Evolutionary conservation across 2,329 filamentous ascomycete genomes (phyloP), one percentile per base, ranked within the genome.

Genomic region (Neocatenulostroma microsporum): DNA sequence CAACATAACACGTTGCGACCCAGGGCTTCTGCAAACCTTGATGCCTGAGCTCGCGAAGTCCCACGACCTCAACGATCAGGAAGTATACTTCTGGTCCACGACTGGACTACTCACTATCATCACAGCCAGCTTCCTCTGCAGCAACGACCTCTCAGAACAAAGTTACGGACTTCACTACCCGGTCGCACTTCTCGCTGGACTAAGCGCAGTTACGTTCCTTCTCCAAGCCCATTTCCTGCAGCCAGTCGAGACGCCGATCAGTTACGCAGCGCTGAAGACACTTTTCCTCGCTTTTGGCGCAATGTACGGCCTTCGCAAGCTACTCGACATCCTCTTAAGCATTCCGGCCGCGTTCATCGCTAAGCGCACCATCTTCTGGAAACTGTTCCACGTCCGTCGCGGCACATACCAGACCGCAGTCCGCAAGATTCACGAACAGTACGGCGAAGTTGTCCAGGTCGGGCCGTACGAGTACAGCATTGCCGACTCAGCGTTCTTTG

Each of bases 21-120:
- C n/a, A n/a, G n/a, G n/a, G n/a, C n/a, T n/a, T n/a, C n/a, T n/a
- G n/a, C n/a, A n/a, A n/a, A n/a, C n/a, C n/a, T n/a, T n/a, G n/a
- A n/a, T n/a, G n/a, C n/a, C n/a, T n/a, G n/a, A n/a, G n/a, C n/a
- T n/a, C n/a, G n/a, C n/a, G n/a, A n/a, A n/a, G n/a, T n/a, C n/a
- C n/a, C n/a, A n/a, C n/a, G n/a, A n/a, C n/a, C n/a, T n/a, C n/a
- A n/a, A n/a, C n/a, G n/a, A n/a, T n/a, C n/a, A n/a, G n/a, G n/a
- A n/a, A n/a, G n/a, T n/a, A n/a, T n/a, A n/a, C n/a, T n/a, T n/a
- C n/a, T n/a, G n/a, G n/a, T n/a, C n/a, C 36, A 54, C 20, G 11
- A 20, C 30, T 8, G 30, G 32, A n/a, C 14, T 35, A 6, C 32
- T 68, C 5, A 60, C 64, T 1, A 57, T 62, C 6, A 62, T 62